Conservation (phyloP, 129 eudicot genomes). For the Dittrichia graveolens region DNA sequence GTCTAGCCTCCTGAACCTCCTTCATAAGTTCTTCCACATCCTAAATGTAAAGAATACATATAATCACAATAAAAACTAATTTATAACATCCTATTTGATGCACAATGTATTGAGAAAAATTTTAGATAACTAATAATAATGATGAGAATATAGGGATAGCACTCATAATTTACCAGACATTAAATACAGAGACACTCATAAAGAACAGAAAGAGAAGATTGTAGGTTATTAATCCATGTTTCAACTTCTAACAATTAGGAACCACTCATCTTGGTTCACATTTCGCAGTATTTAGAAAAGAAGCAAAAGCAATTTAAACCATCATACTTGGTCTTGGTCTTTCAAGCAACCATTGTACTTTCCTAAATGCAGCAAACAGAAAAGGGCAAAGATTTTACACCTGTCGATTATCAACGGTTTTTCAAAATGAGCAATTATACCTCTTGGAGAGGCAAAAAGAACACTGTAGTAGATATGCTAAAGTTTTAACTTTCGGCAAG, state of each 20-base stretch:
- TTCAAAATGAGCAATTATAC: no score
- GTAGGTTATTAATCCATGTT: no score
- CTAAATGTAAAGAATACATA: slow-evolving; percentile 42
- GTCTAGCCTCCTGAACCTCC: slow-evolving; percentile 97
- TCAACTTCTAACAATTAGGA: no score
- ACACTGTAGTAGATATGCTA: neutral
- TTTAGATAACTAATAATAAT: neutral
- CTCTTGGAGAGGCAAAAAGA: neutral
- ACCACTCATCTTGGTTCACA: no score
- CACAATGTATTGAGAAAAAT: neutral
- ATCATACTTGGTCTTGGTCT: no score
- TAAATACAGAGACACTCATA: neutral
- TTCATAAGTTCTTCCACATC: slow-evolving; percentile 91
- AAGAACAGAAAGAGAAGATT: neutral
- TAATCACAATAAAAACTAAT: slow-evolving; percentile 10
- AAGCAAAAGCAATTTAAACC: no score
- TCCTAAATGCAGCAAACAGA: neutral
- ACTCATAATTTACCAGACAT: neutral
- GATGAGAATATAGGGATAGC: neutral
- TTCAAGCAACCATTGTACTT: no score
- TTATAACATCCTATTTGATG: no score
- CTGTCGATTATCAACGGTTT: no score
- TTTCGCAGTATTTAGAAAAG: no score
- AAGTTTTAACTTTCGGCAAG: no score
- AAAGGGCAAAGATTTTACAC: neutral